A percentile compares a stretch with the other conserved stretches of the same genome.
Evolutionary conservation across 192 early-diverging fungal species (phyloP).

Genomic region (Linnemannia elongata): DNA sequence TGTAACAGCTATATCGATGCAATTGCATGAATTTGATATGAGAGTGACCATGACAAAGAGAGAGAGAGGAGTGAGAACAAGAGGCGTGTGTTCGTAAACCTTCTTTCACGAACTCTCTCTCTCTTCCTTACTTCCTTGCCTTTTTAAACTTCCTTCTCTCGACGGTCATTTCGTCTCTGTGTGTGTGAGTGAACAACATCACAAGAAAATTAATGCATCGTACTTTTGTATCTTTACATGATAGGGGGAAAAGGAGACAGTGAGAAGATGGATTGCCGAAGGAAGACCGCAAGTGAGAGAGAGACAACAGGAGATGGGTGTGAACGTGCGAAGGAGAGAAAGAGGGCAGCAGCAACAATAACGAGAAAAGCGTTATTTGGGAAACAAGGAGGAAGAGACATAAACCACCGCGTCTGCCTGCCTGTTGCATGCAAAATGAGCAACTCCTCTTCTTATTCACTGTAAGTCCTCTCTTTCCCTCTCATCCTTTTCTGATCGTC

Average conservation of each 20-base stretch:
- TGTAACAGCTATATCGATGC: not conserved
- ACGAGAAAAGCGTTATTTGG: not conserved
- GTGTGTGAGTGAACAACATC: not conserved
- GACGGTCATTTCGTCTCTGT: not conserved
- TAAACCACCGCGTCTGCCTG: not conserved
- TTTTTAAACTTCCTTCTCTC: conserved; percentile 2
- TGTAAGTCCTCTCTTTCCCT: not conserved
- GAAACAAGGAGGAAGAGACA: not conserved
- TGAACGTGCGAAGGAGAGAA: not conserved
- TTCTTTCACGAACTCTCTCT: not conserved
- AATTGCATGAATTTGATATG: conserved; percentile 3
- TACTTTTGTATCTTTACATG: not conserved
- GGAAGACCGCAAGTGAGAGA: not conserved
- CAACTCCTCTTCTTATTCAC: not conserved
- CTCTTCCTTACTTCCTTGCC: not conserved
- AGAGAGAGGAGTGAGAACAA: not conserved
- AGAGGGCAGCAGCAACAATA: not conserved
- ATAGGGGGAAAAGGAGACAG: not conserved
- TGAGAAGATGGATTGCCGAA: not conserved
- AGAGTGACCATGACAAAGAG: not conserved
- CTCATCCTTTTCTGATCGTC: not conserved
- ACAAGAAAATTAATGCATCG: not conserved
- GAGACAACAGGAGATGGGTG: not conserved
- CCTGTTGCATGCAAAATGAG: not conserved
- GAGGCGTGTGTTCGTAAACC: conserved; percentile 5